phyloP scores from a whole-genome alignment of 805 yeast species.

The Cyberlindnera saturnus region DNA sequence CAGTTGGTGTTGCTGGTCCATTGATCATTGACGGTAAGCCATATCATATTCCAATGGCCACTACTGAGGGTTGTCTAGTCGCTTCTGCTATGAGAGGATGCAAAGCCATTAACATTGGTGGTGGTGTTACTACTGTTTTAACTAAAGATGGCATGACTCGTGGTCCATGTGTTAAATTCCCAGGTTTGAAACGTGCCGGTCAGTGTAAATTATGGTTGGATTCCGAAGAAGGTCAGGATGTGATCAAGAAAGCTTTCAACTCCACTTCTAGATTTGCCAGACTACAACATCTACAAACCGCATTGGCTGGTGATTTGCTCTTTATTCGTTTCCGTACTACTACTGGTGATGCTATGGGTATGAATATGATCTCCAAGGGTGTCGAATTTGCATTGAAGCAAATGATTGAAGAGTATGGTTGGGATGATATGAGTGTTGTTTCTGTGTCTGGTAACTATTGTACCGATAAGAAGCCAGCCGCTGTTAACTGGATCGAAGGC shows the following conservation, averaged over 20 bases:
- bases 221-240: constrained; percentile 85
- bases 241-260: constrained; percentile 83
- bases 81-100: constrained; percentile 99
- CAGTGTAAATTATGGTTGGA: constrained; percentile 94
- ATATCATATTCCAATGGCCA: constrained; percentile 95
- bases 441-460: constrained; percentile 97
- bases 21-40: constrained; percentile 83
- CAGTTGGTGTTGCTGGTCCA: constrained; percentile 98
- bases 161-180: constrained; percentile 95
- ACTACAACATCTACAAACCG: constrained; percentile 83
- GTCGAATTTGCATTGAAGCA: constrained; percentile 80
- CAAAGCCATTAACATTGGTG: constrained; percentile 95
- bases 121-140: constrained; percentile 88
- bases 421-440: constrained; percentile 88
- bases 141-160: constrained; percentile 98
- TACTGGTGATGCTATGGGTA: constrained; percentile 99
- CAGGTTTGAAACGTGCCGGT: constrained; percentile 80
- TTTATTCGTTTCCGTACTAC: constrained; percentile 95
- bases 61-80: constrained; percentile 97
- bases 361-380: constrained; percentile 99
- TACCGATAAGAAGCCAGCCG: constrained; percentile 96
- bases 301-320: constrained; percentile 86
- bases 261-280: constrained; percentile 97
- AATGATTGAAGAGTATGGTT: constrained; percentile 86
- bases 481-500: constrained; percentile 98